Base-by-base conservation (phyloP, 345 rosid species). In the Sonneratia caseolaris region DNA sequence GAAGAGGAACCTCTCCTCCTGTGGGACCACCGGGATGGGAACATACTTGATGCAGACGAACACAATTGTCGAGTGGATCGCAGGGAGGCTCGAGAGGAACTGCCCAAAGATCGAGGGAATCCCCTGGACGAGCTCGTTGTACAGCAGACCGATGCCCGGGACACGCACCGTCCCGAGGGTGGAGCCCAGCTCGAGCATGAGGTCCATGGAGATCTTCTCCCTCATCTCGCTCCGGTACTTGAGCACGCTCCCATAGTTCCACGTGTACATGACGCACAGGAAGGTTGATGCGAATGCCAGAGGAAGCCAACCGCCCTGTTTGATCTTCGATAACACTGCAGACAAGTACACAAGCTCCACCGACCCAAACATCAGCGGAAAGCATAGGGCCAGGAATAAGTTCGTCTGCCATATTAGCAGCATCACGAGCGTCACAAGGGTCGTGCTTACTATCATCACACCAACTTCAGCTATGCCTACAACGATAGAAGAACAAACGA, bases 381-480 rank as follows among this genome's bases (percentile, higher is more conserved):
- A 95, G 76, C 86, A 86, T 21, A 95, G 67, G 14, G 91, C 97
- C n/a, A 91, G 82, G 70, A 84, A 78, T 49, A 95, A 74, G 83
- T 90, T 91, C 69, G 93, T 91, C 84, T 86, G 93, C 97, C 99
- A 95, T 72, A 95, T 95, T 53, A 95, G 82, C 77, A 91, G 89
- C 97, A 95, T 95, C 67, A 95, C 97, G 35, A 95, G 79, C 14
- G 96, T 95, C 76, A 95, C 97, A 73, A 95, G 82, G 11, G 79
- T 69, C 47, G 97, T 95, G 82, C 87, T 89, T 64, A 91, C 99
- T 59, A 91, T 70, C 99, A 95, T 95, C 66, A 95, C 99, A 70
- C 93, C 99, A 49, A 95, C 97, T 80, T 91, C 99, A 19, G 99
- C 97, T 75, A 95, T 95, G 75, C 99, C 98, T 90, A 86, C 74